phyloP scores from a whole-genome alignment of 148 eudicot genomes.

The Rhododendron mucronatum region DNA sequence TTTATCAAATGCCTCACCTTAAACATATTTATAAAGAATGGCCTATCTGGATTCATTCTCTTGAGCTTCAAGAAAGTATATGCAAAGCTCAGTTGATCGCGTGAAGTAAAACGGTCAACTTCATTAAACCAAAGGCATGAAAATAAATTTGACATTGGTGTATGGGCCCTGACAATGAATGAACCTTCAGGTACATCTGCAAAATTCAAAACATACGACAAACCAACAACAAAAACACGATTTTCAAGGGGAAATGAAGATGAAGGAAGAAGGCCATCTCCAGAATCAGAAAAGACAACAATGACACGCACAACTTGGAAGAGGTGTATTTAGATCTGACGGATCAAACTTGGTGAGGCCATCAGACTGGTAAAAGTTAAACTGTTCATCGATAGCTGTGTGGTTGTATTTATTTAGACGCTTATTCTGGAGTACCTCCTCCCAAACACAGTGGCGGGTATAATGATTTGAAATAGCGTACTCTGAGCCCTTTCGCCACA shows the following conservation, averaged over 20 bases:
- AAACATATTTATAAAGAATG: constrained; percentile 67
- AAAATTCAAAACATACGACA: constrained; percentile 3
- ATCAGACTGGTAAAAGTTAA: constrained; percentile 74
- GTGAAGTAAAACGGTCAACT: constrained; percentile 90
- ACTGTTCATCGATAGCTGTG: constrained; percentile 87
- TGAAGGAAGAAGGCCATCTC: constrained; percentile 1
- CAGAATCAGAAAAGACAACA: constrained; percentile 6
- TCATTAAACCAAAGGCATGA: constrained; percentile 98
- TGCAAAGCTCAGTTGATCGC: constrained; percentile 92
- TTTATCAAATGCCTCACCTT: constrained; percentile 46
- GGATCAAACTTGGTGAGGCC: constrained; percentile 85
- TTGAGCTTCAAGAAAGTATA: constrained; percentile 82
- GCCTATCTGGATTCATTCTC: constrained; percentile 57
- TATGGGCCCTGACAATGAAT: constrained; percentile 84
- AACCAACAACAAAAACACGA: constrained; percentile 2
- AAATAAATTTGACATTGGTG: constrained; percentile 90
- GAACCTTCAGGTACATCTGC: constrained; percentile 99
- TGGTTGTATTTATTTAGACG: constrained; percentile 92
- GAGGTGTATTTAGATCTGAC: constrained; percentile 62
- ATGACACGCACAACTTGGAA: constrained; percentile 80
- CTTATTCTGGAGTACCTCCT: constrained; percentile 96
- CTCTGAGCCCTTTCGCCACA: constrained; percentile 83
- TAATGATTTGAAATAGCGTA: constrained; percentile 95
- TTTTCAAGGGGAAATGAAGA: background rate
- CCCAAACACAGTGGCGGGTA: constrained; percentile 96